Conservation (phyloP, 345 rosid species). For the Moricandia arvensis region DNA sequence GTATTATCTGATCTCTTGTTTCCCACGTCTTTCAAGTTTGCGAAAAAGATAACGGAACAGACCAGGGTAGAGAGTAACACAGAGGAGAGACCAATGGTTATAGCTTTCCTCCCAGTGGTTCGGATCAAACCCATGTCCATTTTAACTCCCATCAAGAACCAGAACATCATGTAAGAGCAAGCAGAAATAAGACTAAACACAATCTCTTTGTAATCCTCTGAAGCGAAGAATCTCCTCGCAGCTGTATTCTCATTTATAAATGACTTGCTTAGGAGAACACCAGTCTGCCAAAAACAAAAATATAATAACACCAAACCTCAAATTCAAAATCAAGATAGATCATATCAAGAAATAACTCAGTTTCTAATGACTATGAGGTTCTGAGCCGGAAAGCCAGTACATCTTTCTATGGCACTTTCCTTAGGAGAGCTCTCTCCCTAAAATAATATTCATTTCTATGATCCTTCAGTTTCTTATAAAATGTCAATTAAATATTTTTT, state of each 20-base stretch:
- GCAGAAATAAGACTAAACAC: constrained; percentile 34
- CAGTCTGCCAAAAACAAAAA: constrained; percentile 13
- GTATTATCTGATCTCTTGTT: neutral
- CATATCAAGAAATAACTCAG: too few relatives aligned
- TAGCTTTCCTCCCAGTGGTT: constrained; percentile 32
- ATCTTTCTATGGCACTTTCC: too few relatives aligned
- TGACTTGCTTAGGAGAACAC: constrained; percentile 31
- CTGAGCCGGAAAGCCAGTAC: too few relatives aligned
- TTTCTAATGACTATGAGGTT: too few relatives aligned
- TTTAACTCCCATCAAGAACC: constrained; percentile 61
- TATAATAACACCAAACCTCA: too few relatives aligned
- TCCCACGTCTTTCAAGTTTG: constrained; percentile 17
- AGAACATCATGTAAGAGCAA: constrained; percentile 42
- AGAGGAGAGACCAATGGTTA: constrained; percentile 31
- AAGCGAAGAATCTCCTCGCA: constrained; percentile 18
- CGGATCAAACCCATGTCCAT: constrained; percentile 41
- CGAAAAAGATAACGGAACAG: constrained; percentile 29
- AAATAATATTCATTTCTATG: too few relatives aligned
- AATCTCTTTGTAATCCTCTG: constrained; percentile 33
- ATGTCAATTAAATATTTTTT: too few relatives aligned
- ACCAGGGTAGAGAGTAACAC: constrained; percentile 34
- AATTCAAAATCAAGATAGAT: too few relatives aligned
- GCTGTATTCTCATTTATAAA: constrained; percentile 19
- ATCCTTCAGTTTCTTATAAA: too few relatives aligned
- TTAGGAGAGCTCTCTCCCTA: too few relatives aligned